Base-by-base conservation (phyloP, 345 rosid species). In the Salix arbutifolia region DNA sequence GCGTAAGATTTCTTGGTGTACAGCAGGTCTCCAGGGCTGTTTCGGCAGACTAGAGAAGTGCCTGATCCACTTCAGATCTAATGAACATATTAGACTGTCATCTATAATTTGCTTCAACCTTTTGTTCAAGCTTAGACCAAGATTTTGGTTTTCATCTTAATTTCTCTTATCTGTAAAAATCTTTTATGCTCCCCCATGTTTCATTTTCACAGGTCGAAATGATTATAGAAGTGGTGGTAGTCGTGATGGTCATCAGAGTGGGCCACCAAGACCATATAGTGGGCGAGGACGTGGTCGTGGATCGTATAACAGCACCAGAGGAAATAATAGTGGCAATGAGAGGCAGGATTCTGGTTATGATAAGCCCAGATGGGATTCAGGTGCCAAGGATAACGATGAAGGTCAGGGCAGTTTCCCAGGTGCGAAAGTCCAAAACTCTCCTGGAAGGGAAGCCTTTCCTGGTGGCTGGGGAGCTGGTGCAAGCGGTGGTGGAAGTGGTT, bases 181-280 rank as follows among this genome's bases (percentile, higher is more conserved):
- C 17, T 65, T 69, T 21, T 28, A 56, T 30, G 35, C 21, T 52
- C n/a, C 58, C 26, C 83, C 30, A 8, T 6, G 53, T 9, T 74
- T 58, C 38, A 18, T 21, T 66, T 56, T 37, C 46, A 26, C 80
- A 96, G 99, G 94, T 28, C 85, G 97, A 71, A 84, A 78, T 65
- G 98, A 92, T 65, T 88, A 90, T 82, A 88, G 90, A 82, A 86
- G 83, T 67, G 83, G 92, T 50, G 89, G 90, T 48, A 83, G 85
- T 68, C 86, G 88, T 68, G 98, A 90, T 73, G 90, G 92, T 50
- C 97, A 92, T 81, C 97, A 90, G 64, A 90, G 94, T 86, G 98
- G 99, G 60, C 72, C 79, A 17, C 97, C 97, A 40, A 88, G 94
- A 84, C 95, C 96, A 17, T 81, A 85, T 77, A 91, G 92, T 65